Evolutionary conservation across 1,284 basidiomycete genomes (phyloP), one percentile per base, ranked within the genome.

Genomic region (Phylloporus sp.): DNA sequence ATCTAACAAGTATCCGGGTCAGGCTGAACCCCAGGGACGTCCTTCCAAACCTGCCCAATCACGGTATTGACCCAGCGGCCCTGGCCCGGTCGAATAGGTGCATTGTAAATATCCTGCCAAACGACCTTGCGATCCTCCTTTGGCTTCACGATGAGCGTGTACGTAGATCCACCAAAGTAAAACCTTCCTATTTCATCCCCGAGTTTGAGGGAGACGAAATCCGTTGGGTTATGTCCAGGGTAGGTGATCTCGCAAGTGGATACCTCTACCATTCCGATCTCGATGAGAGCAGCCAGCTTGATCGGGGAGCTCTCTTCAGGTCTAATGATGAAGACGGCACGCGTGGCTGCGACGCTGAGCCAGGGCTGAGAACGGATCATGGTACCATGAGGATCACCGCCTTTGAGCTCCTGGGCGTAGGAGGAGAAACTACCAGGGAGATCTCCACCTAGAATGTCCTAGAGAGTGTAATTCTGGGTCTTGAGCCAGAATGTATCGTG

Each of bases 231-330:
- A 1, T 27, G 37, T 5, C 23, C 53, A 7, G 32, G 19, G 14
- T 39, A 35, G 5, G 56, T 19, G 1, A 77, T 60, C 29, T 85
- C 80, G 64, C 84, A 85, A 5, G 85, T 86, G 11, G 87, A 88
- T 1, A 88, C 85, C 73, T 89, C 87, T 1, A 79, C 80, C 86
- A 90, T 88, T 0, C 88, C 88, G 29, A 89, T 80, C 0, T 75
- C 85, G 15, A 88, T 79, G 73, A 89, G n/a, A 85, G 60, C 81
- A 82, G 32, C 83, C 80, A 10, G 85, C 77, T 63, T 86, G 72
- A n/a, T n/a, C n/a, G n/a, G n/a, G n/a, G n/a, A n/a, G n/a, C n/a
- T n/a, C n/a, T n/a, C n/a, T n/a, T n/a, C n/a, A n/a, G n/a, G n/a
- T n/a, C n/a, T n/a, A n/a, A n/a, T n/a, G 75, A 90, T 88, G 72